Evolutionary conservation across 257 asterid genomes (phyloP).

Genomic region (Lithospermum erythrorhizon): DNA sequence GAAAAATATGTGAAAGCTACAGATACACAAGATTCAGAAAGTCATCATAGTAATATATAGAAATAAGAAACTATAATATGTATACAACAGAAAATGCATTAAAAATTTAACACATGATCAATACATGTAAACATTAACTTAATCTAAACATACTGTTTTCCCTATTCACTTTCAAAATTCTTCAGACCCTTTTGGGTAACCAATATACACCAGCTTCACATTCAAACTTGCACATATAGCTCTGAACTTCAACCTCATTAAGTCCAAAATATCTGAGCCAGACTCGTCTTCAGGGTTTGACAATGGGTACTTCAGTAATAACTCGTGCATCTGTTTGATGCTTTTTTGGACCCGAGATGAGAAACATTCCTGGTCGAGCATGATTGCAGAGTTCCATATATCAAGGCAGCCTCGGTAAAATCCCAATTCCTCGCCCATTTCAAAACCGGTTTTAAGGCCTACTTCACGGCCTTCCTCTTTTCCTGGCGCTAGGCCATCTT

Average conservation of each 20-base stretch:
- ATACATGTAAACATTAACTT: no score
- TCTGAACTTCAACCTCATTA: constrained; percentile 50
- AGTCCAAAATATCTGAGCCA: constrained; percentile 35
- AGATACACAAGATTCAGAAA: no score
- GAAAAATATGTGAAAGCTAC: no score
- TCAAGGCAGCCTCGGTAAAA: constrained; percentile 57
- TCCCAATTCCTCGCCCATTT: constrained; percentile 59
- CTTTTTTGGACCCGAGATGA: constrained; percentile 39
- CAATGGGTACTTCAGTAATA: constrained; percentile 37
- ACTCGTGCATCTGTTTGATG: constrained; percentile 51
- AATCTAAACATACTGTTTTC: not conserved
- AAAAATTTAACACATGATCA: no score
- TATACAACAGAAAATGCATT: not conserved
- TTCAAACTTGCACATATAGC: constrained; percentile 50
- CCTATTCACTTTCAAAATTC: constrained; percentile 6
- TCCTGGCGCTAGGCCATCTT: constrained; percentile 37
- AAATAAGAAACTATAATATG: not conserved
- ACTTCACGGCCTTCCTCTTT: constrained; percentile 44
- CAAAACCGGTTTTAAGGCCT: constrained; percentile 48
- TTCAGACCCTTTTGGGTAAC: constrained; percentile 22
- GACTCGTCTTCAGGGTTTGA: constrained; percentile 56
- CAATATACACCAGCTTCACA: constrained; percentile 39
- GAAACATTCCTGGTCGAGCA: constrained; percentile 34
- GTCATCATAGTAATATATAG: not conserved
- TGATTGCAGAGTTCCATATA: constrained; percentile 47